phyloP scores from a whole-genome alignment of 139 green algal genomes.

The Chlamydomonas schloesseri region DNA sequence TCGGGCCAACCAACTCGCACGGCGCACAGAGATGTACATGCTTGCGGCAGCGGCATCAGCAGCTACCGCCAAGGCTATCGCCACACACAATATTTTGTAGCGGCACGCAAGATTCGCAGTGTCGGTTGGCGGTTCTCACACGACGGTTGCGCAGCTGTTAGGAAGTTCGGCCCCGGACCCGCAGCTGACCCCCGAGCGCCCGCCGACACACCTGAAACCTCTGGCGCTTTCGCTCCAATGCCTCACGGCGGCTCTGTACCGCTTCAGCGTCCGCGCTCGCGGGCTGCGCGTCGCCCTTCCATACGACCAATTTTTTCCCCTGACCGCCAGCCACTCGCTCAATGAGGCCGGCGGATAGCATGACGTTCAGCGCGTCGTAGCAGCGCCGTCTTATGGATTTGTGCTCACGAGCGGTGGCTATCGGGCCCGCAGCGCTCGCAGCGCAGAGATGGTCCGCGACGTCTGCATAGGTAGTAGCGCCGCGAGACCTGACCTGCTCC shows the following conservation, averaged over 20 bases:
- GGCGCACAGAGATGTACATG: too few relatives aligned
- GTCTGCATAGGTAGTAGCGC: constrained; percentile 3
- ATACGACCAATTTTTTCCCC: constrained; percentile 7
- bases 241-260: too few relatives aligned
- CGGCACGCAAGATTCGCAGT: too few relatives aligned
- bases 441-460: not conserved
- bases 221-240: not conserved
- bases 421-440: not conserved
- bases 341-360: not conserved
- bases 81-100: too few relatives aligned
- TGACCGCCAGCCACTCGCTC: not conserved
- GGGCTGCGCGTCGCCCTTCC: not conserved
- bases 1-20: too few relatives aligned
- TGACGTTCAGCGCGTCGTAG: constrained; percentile 38
- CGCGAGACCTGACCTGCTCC: not conserved
- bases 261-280: too few relatives aligned
- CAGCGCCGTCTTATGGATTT: constrained; percentile 15
- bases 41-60: too few relatives aligned
- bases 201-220: too few relatives aligned
- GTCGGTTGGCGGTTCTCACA: not conserved
- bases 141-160: not conserved
- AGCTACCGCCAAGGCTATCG: too few relatives aligned
- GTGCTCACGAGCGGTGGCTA: not conserved
- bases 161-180: not conserved
- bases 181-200: too few relatives aligned